Conservation (phyloP, 768 basidiomycete genomes). For the Galerina sulciceps region DNA sequence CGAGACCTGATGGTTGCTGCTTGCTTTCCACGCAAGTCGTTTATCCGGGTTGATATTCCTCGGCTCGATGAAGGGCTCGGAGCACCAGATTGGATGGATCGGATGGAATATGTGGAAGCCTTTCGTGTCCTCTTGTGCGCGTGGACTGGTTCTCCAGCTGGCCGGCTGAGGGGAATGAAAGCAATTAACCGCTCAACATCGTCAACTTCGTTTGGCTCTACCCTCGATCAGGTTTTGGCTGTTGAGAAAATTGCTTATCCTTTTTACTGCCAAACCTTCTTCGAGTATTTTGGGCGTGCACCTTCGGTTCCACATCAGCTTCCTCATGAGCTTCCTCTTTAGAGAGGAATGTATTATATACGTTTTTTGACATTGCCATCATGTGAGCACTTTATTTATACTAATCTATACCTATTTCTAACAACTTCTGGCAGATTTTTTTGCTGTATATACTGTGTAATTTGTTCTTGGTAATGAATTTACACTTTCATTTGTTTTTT, state of each 20-base stretch:
- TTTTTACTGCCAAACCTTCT: conserved; percentile 2
- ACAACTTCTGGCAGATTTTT: too few species aligned
- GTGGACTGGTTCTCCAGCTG: neutral
- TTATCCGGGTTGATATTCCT: neutral
- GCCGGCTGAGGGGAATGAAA: too few species aligned
- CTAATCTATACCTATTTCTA: too few species aligned
- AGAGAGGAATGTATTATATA: neutral
- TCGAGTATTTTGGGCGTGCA: neutral
- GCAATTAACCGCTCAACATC: neutral
- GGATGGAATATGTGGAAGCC: neutral
- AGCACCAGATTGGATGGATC: neutral
- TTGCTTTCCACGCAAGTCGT: neutral
- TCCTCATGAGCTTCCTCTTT: neutral
- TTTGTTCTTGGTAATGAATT: too few species aligned
- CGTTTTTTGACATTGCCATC: neutral
- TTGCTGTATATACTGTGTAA: too few species aligned
- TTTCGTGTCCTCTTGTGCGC: neutral
- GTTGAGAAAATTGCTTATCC: neutral
- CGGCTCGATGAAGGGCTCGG: neutral
- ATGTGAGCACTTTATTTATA: too few species aligned
- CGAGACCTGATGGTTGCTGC: neutral
- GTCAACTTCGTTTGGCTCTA: too few species aligned
- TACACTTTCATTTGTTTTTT: too few species aligned
- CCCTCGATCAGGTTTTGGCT: neutral
- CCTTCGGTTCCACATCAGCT: neutral